Conservation (phyloP, 345 rosid species). For the Litchi chinensis region DNA sequence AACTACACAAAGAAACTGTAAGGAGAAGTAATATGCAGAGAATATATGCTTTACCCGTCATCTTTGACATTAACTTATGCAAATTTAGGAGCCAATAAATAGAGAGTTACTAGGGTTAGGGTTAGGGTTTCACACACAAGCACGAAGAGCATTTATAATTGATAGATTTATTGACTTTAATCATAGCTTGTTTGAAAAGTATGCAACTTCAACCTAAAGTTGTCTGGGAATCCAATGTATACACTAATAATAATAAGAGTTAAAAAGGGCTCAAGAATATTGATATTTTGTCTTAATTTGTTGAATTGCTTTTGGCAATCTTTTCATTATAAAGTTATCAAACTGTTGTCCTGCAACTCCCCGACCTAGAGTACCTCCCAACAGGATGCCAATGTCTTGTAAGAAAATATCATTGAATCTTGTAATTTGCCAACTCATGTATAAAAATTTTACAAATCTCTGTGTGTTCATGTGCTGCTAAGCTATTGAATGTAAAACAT, state of each 20-base stretch:
- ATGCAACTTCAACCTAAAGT: neutral
- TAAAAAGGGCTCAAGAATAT: neutral
- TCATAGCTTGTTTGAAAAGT: constrained; percentile 34
- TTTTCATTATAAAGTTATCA: constrained; percentile 1
- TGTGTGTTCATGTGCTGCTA: too few species aligned
- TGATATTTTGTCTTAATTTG: constrained; percentile 22
- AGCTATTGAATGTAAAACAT: neutral
- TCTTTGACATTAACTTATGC: constrained; percentile 8
- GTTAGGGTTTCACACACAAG: neutral
- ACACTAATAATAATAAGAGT: neutral
- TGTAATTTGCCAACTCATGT: constrained; percentile 1
- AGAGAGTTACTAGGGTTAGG: neutral
- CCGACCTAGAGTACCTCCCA: neutral
- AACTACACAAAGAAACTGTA: constrained; percentile 18
- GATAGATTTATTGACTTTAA: constrained; percentile 5
- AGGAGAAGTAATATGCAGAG: constrained; percentile 17
- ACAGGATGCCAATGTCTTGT: neutral
- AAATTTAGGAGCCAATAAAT: neutral
- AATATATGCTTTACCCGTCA: constrained; percentile 22
- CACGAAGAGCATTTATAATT: constrained; percentile 18
- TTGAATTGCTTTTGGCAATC: constrained; percentile 18
- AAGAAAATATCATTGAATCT: neutral
- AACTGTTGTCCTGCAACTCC: neutral
- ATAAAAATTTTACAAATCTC: neutral
- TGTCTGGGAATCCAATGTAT: constrained; percentile 42